Evolutionary conservation across 441 rosid genomes (phyloP), one percentile per base, ranked within the genome.

Genomic region (Arabidopsis lyrata): DNA sequence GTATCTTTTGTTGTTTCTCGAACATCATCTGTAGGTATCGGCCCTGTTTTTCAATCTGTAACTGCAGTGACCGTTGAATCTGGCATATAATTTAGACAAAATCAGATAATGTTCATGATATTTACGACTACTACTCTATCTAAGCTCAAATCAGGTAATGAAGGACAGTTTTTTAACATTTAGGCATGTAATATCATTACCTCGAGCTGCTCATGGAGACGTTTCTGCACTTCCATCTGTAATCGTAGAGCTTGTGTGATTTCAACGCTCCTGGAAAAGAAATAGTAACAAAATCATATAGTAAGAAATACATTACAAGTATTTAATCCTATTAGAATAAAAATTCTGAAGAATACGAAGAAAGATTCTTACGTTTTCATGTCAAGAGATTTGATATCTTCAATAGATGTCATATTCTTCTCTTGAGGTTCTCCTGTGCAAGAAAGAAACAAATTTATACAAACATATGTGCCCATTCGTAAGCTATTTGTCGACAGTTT

Each of bases 131-230:
- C 5, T 42, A 14, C 52, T 62, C 36, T 41, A 62, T 14, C 27
- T 5, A 18, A 9, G 35, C 6, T 38, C 39, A 54, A 12, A 16
- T 7, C 24, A 62, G 70, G 38, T 1, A 31, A 34, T 34, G 2
- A 63, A 42, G 14, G 62, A 22, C 29, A 7, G 34, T 1, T 35
- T 36, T 36, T 39, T n/a, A 29, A 4, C 31, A 29, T 4, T 29
- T 29, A 29, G 31, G 24, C 15, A 44, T 35, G 74, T 58, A 27
- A 66, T 42, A 38, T 29, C 55, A 54, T 64, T 82, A 90, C 97
- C 98, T 94, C 98, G 60, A 94, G 96, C 81, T 94, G 97, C 83
- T 94, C 98, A 57, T 91, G 97, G 48, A 94, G 97, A 67, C 70
- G 90, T 86, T 94, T 94, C 79, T 90, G 96, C 68, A 94, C 96